Evolutionary conservation across 805 yeast genomes (phyloP), one percentile per base, ranked within the genome.

Genomic region (Candida chilensis): DNA sequence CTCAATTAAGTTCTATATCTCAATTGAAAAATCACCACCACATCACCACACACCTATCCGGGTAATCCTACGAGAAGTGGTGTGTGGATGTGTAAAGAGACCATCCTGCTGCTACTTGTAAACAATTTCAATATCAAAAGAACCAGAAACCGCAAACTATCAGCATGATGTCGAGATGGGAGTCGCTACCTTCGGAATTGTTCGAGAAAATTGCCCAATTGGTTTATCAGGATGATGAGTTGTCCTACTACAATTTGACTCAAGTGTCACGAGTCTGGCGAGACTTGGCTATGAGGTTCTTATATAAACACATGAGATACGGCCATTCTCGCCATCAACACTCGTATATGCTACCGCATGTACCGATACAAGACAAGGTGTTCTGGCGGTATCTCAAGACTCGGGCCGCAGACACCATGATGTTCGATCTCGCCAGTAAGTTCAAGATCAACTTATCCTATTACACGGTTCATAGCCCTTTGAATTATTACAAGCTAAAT

Each of bases 381-480:
- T n/a, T n/a, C n/a, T 22, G 25, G 25, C 15, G 13, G 7, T 22
- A 22, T 11, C 13, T 22, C 25, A 11, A n/a, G 13, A 6, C n/a
- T 8, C 7, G 11, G 13, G 25, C 25, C 13, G 12, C n/a, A 8
- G 13, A 12, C 7, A 22, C n/a, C 25, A 22, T n/a, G 13, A 22
- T 22, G 6, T 22, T 22, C 13, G 25, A 22, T 22, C 13, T 22
- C 6, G 13, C 13, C 8, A 7, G 14, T n/a, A 22, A 22, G 13
- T 22, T 22, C 12, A 22, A 22, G 13, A 11, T 22, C n/a, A 22
- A 22, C 13, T n/a, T 22, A 22, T 22, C 25, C 15, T 22, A n/a
- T 22, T 22, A 22, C 13, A 11, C 11, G 13, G 7, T 22, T n/a
- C 13, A n/a, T 12, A 22, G 14, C 13, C 13, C 25, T n/a, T n/a